A percentile compares a stretch with the other conserved stretches of the same genome.
Conservation (phyloP, 129 eudicot genomes). For the Kitagawia praeruptora region DNA sequence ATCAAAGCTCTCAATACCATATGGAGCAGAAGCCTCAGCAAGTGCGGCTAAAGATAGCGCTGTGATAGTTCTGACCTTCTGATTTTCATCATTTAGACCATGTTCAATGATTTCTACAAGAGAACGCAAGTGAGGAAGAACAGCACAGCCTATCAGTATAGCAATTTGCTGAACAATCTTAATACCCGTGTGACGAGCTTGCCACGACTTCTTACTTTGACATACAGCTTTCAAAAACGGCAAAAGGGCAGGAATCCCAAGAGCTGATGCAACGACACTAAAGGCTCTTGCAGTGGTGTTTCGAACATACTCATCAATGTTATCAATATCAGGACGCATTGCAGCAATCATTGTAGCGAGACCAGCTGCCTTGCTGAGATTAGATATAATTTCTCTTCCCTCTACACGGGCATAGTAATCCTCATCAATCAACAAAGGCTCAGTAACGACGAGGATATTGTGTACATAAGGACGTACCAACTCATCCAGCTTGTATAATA, state of each 20-base stretch:
- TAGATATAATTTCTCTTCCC: slow-evolving; percentile 30
- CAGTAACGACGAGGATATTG: slow-evolving; percentile 78
- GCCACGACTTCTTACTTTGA: slow-evolving; percentile 97
- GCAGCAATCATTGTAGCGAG: slow-evolving; percentile 98
- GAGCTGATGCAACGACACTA: slow-evolving; percentile 96
- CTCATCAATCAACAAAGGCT: slow-evolving; percentile 83
- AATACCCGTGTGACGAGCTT: slow-evolving; percentile 89
- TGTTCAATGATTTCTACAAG: slow-evolving; percentile 90
- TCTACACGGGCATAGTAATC: slow-evolving; percentile 93
- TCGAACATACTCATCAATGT: slow-evolving; percentile 85
- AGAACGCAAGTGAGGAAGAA: slow-evolving; percentile 84
- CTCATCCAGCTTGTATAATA: slow-evolving; percentile 78
- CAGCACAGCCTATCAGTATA: slow-evolving; percentile 86
- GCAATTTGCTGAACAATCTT: slow-evolving; percentile 96
- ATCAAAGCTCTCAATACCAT: slow-evolving; percentile 92
- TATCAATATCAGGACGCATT: slow-evolving; percentile 93
- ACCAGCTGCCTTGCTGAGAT: slow-evolving; percentile 76
- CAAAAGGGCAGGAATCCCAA: slow-evolving; percentile 79
- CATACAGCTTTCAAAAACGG: slow-evolving; percentile 92
- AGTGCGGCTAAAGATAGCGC: slow-evolving; percentile 90
- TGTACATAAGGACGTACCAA: slow-evolving; percentile 78
- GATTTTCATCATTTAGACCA: slow-evolving; percentile 88
- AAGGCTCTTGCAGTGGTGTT: slow-evolving; percentile 95
- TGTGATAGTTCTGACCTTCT: slow-evolving; percentile 81
- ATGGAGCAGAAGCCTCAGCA: slow-evolving; percentile 91